phyloP scores from a whole-genome alignment of 305 asterid genomes.

The Fraxinus baroniana region DNA sequence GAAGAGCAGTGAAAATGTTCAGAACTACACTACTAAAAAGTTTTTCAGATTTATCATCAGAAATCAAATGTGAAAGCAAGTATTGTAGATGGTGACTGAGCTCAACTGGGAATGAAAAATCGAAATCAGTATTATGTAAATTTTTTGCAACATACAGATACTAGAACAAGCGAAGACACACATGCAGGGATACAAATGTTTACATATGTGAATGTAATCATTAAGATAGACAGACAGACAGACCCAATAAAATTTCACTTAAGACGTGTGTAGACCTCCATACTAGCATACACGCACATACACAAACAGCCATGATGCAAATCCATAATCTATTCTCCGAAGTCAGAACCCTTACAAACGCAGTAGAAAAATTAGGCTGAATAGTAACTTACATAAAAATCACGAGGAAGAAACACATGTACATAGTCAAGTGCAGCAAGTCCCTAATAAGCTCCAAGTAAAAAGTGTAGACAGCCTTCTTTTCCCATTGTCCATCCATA shows the following conservation, averaged over 20 bases:
- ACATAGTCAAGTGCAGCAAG: slow-evolving; percentile 83
- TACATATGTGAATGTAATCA: not conserved
- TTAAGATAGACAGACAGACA: too few relatives aligned
- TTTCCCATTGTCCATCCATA: slow-evolving; percentile 99
- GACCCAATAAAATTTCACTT: not conserved
- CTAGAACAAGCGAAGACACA: not conserved
- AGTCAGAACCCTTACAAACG: not conserved
- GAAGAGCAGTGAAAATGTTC: not conserved
- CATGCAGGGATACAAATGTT: not conserved
- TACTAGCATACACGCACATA: not conserved
- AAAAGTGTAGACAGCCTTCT: slow-evolving; percentile 86
- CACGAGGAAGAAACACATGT: slow-evolving; percentile 91
- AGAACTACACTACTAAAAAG: too few relatives aligned
- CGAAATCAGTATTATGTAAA: too few relatives aligned
- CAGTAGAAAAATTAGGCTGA: slow-evolving; percentile 16
- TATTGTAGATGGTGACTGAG: not conserved
- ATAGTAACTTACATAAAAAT: slow-evolving; percentile 76
- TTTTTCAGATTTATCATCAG: not conserved
- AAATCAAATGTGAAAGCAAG: not conserved
- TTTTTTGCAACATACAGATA: not conserved
- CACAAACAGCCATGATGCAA: not conserved
- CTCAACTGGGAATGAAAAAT: too few relatives aligned
- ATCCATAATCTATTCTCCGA: not conserved
- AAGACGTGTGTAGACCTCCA: not conserved
- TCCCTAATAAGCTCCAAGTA: slow-evolving; percentile 90